Evolutionary conservation across 169 alveolate species (phyloP).

Genomic region (Cryptosporidium viatorum): DNA sequence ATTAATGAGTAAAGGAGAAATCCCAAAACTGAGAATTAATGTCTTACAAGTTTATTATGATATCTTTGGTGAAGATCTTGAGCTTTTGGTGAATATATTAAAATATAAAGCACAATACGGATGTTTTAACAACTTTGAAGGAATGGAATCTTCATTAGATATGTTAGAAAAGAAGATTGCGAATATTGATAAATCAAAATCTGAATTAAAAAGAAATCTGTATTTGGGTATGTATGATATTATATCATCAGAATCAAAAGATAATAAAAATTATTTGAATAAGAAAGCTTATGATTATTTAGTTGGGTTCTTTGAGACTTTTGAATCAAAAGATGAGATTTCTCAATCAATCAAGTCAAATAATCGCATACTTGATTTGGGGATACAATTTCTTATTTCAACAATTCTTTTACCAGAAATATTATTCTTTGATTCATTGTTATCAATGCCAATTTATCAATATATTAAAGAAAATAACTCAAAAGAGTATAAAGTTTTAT

Average conservation of each 20-base stretch:
- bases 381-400: slow-evolving; percentile 29
- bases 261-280: slow-evolving; percentile 7
- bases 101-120: slow-evolving; percentile 6
- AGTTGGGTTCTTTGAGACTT: slow-evolving; percentile 27
- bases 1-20: slow-evolving; percentile 2
- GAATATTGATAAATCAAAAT: background rate
- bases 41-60: slow-evolving; percentile 43
- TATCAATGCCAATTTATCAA: slow-evolving; percentile 14
- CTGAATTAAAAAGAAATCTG: slow-evolving; percentile 6
- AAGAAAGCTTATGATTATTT: slow-evolving; percentile 48
- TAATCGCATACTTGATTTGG: background rate
- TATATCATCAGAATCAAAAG: background rate
- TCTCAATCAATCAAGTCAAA: background rate
- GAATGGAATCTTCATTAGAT: slow-evolving; percentile 3
- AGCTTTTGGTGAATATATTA: slow-evolving; percentile 13
- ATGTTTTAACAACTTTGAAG: background rate
- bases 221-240: slow-evolving; percentile 23
- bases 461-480: slow-evolving; percentile 36
- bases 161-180: slow-evolving; percentile 34
- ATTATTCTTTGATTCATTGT: slow-evolving; percentile 46
- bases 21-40: slow-evolving; percentile 31
- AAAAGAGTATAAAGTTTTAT: background rate
- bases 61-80: slow-evolving; percentile 35
- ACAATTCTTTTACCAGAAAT: slow-evolving; percentile 60
- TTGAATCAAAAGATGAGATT: slow-evolving; percentile 26